A percentile compares a stretch with the other conserved stretches of the same genome.
Evolutionary conservation across 805 yeast species (phyloP).

Genomic region (Cyberlindnera japonica): DNA sequence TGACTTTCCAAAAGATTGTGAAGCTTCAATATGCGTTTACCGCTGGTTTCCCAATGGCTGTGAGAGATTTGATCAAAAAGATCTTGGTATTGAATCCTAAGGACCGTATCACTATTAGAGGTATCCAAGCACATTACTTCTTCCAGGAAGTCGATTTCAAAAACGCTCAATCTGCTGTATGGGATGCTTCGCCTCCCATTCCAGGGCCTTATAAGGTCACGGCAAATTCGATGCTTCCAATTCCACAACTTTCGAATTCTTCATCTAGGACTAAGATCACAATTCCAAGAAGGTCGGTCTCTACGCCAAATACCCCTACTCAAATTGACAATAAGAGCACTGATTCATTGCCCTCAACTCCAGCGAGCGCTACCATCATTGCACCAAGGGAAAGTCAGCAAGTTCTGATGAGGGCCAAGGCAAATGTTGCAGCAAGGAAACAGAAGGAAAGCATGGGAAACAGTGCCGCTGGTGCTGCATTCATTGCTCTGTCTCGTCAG

Average conservation of each 20-base stretch:
- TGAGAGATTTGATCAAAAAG: conserved; percentile 70
- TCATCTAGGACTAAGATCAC: conserved; percentile 22
- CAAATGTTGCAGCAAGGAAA: conserved; percentile 29
- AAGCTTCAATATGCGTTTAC: conserved; percentile 79
- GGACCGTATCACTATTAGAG: conserved; percentile 53
- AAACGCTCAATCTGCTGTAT: conserved; percentile 44
- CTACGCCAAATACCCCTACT: conserved; percentile 25
- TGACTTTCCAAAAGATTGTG: conserved; percentile 78
- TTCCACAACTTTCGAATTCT: conserved; percentile 43
- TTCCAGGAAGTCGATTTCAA: conserved; percentile 54
- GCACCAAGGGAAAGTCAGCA: conserved; percentile 26
- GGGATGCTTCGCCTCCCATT: conserved; percentile 60
- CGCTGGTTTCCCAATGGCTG: conserved; percentile 74
- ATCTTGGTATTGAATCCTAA: conserved; percentile 62
- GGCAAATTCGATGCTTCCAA: conserved; percentile 76
- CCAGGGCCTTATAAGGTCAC: conserved; percentile 68
- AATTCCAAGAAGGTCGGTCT: conserved; percentile 22
- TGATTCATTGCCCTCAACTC: conserved; percentile 10
- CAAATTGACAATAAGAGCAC: conserved; percentile 8
- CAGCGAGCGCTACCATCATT: conserved; percentile 13
- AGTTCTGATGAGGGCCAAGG: conserved; percentile 26
- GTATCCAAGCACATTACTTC: conserved; percentile 61
- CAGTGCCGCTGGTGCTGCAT: conserved; percentile 28
- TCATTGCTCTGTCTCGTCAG: conserved; percentile 27
- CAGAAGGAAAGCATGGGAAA: conserved; percentile 18